Conservation (phyloP, 495 filamentous ascomycete genomes). For the Penicillium samsonianum region DNA sequence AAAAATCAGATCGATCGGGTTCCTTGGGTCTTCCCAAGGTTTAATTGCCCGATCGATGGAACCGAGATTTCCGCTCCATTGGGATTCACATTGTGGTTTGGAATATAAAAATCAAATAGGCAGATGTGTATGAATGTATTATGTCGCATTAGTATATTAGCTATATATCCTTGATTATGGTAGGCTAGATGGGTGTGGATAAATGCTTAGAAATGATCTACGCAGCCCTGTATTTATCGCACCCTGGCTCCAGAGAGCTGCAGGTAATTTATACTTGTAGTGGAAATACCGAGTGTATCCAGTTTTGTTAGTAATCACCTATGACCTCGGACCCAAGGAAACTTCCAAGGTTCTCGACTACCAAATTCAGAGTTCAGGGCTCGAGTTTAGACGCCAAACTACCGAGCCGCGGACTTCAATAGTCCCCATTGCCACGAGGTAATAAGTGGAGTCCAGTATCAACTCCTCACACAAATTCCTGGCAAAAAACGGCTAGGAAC, state of each 20-base stretch:
- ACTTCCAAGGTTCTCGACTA: not conserved
- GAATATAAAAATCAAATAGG: too few relatives aligned
- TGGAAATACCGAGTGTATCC: not conserved
- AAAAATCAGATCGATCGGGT: slow-evolving; percentile 23
- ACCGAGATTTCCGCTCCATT: not conserved
- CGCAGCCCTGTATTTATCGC: not conserved
- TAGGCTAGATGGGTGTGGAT: not conserved
- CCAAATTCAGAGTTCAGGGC: not conserved
- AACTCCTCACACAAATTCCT: slow-evolving; percentile 10
- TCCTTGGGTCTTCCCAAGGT: not conserved
- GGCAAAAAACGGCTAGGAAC: slow-evolving; percentile 35
- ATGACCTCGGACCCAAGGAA: not conserved
- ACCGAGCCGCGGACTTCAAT: slow-evolving; percentile 7
- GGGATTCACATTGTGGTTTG: not conserved
- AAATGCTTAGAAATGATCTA: not conserved
- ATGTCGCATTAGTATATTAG: not conserved
- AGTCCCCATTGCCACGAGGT: slow-evolving; percentile 15
- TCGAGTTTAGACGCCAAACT: not conserved
- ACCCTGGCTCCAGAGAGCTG: not conserved
- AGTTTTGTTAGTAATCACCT: not conserved
- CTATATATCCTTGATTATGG: not conserved
- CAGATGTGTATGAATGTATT: not conserved
- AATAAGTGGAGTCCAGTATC: slow-evolving; percentile 6
- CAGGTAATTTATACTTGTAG: not conserved
- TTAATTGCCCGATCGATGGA: not conserved